These are phyloP conservation scores for Beauveria scarabaeidicola DNA, from an alignment of 2,329 filamentous ascomycete genomes.

Conservation along the genomic window DNA sequence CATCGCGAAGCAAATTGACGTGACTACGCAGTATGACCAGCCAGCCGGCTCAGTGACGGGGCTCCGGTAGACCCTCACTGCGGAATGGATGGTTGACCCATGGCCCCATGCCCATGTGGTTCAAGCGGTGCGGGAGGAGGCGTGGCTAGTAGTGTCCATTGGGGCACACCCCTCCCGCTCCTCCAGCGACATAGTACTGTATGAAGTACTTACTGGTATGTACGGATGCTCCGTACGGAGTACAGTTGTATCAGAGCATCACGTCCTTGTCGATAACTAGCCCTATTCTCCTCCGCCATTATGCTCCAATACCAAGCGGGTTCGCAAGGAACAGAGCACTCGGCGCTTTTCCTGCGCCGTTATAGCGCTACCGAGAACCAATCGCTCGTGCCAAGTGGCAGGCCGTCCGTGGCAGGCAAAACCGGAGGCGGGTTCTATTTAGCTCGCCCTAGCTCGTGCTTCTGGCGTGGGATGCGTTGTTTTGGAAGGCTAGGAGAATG, in stretches of 20 bases:
- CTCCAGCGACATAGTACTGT: background rate
- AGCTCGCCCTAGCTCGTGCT: conserved; percentile 6
- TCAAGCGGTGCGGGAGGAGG: background rate
- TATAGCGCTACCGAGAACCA: conserved; percentile 1
- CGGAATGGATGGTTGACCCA: conserved; percentile 2
- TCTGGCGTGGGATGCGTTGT: conserved; percentile 1
- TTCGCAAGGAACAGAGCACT: background rate
- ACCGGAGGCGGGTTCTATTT: conserved; percentile 6
- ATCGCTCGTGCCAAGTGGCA: background rate
- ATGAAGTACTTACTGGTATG: too few relatives aligned
- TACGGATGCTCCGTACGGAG: background rate
- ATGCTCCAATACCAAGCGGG: background rate
- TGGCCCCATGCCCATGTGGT: background rate
- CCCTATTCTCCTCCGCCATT: background rate
- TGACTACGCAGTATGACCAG: conserved; percentile 1
- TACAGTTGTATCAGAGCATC: background rate
- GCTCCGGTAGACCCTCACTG: background rate
- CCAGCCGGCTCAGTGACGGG: background rate
- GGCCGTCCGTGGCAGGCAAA: background rate
- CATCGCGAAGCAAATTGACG: background rate
- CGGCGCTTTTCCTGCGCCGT: conserved; percentile 4
- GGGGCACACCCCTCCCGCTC: background rate
- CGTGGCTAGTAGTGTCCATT: background rate
- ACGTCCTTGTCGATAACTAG: background rate
- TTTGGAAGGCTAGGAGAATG: conserved; percentile 6